Evolutionary conservation across 2,329 filamentous ascomycete genomes (phyloP), one percentile per base, ranked within the genome.

Genomic region (Neofusicoccum parvum): DNA sequence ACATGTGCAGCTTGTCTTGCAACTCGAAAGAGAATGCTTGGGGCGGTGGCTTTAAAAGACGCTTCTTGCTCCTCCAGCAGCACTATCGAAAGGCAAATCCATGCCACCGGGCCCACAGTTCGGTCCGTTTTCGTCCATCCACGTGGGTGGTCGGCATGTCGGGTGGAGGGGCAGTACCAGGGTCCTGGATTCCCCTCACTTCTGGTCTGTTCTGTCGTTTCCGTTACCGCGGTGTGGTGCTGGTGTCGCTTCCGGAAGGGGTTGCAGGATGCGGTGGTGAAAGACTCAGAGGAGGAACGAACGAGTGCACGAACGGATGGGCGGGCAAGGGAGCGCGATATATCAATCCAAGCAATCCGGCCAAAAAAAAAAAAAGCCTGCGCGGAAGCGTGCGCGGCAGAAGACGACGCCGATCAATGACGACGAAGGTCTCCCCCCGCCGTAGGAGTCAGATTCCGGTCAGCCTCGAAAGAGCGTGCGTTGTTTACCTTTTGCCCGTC

Each of bases 401-500:
- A 20, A 2, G 20, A 20, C 2, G 20, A 41, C 43, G 6, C 17
- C 3, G 17, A n/a, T 15, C 14, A 17, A 7, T 45, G 14, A n/a
- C n/a, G 43, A 45, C 43, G 14, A n/a, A 20, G 20, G 20, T 20
- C 20, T 20, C n/a, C n/a, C n/a, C n/a, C n/a, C n/a, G n/a, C n/a
- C n/a, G n/a, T n/a, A n/a, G n/a, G n/a, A n/a, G n/a, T n/a, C n/a
- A n/a, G 20, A 2, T 20, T 20, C 20, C 20, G 20, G 20, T 20
- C 20, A 20, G 20, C 20, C 20, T 20, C 2, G 20, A 20, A 20
- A 20, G 34, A n/a, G 32, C 11, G n/a, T 2, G 14, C 46, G 3
- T 15, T 56, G 53, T 56, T 56, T 56, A 56, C 53, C 11, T 56
- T 56, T 56, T 56, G 37, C 53, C 53, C 5, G 46, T 14, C 46